phyloP scores from a whole-genome alignment of 306 rosid species.

The Citrullus amarus region DNA sequence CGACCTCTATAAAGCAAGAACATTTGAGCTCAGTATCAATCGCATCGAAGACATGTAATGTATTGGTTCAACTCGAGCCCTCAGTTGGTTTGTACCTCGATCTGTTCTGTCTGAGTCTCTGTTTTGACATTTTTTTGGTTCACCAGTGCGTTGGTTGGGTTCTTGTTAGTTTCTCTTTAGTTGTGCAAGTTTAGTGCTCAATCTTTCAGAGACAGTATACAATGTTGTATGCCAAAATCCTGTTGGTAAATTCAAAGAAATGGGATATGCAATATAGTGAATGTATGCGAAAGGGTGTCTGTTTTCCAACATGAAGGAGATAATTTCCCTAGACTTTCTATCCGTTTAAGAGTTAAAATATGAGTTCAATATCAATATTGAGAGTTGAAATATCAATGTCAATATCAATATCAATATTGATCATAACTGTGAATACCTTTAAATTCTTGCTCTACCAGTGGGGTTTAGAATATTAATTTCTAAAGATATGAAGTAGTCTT shows the following conservation, averaged over 20 bases:
- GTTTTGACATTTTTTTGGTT: neutral
- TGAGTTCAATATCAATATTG: neutral
- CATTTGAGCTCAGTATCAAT: neutral
- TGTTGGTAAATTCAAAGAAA: neutral
- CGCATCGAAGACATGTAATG: neutral
- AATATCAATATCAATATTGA: neutral
- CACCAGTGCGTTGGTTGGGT: neutral
- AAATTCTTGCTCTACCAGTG: neutral
- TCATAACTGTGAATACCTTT: neutral
- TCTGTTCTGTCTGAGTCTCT: neutral
- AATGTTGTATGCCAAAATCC: neutral
- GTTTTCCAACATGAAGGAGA: neutral
- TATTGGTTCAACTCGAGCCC: neutral
- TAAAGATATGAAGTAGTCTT: neutral
- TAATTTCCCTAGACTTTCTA: no score
- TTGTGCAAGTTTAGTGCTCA: neutral
- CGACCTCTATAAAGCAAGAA: conserved; percentile 7
- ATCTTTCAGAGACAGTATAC: neutral
- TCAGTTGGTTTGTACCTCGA: neutral
- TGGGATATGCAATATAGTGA: neutral
- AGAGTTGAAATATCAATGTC: neutral
- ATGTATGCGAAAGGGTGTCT: neutral
- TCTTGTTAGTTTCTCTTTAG: neutral
- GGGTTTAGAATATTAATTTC: neutral
- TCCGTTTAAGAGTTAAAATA: neutral